These are phyloP conservation scores for Croton setiger DNA, from an alignment of 441 rosid species.

Conservation along the genomic window DNA sequence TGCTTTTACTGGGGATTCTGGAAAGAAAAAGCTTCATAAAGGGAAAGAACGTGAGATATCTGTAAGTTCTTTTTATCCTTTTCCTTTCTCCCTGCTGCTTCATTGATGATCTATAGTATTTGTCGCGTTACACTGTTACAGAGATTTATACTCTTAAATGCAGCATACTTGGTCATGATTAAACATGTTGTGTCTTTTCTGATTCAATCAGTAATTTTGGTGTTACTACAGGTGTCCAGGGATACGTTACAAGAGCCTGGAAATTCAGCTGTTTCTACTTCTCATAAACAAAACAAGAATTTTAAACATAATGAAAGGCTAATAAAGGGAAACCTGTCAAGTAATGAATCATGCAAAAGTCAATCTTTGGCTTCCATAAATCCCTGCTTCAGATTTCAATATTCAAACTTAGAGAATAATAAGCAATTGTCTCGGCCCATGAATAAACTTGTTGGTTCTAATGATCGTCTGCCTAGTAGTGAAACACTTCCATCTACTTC, in stretches of 20 bases:
- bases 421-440: constrained; percentile 42
- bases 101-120: not conserved
- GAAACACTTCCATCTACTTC: not conserved
- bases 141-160: not conserved
- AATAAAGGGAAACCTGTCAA: constrained; percentile 47
- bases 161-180: not conserved
- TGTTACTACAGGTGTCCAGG: constrained; percentile 31
- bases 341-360: constrained; percentile 35
- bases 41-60: constrained; percentile 49
- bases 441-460: constrained; percentile 27
- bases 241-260: constrained; percentile 27
- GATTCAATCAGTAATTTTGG: constrained; percentile 18
- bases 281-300: constrained; percentile 38
- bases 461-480: not conserved
- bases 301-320: constrained; percentile 48
- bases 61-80: constrained; percentile 37
- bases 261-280: constrained; percentile 26
- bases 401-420: constrained; percentile 35
- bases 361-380: constrained; percentile 32
- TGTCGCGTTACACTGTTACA: not conserved
- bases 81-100: not conserved
- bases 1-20: constrained; percentile 45
- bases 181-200: constrained; percentile 1
- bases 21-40: constrained; percentile 59
- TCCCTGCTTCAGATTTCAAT: constrained; percentile 44